Evolutionary conservation across 345 rosid genomes (phyloP), one percentile per base, ranked within the genome.

Genomic region (Hevea brasiliensis): DNA sequence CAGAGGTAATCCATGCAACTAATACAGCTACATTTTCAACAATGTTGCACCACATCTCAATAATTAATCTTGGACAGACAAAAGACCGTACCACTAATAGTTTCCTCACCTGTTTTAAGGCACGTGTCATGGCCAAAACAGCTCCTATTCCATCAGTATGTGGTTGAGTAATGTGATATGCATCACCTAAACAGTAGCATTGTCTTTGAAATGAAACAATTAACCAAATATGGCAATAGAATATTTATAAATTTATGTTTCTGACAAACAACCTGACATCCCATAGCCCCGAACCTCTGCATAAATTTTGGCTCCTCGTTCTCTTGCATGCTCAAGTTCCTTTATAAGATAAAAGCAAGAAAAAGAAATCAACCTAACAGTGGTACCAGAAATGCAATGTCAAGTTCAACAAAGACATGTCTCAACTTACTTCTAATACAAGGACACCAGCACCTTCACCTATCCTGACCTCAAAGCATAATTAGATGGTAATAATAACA

Each of bases 241-340:
- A 75, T 40, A 61, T 48, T 13, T 40, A 42, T 14, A 17, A 63
- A 58, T 24, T 44, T 44, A 54, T 7, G 15, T 32, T 71, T 55
- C 55, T 29, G 41, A 73, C 61, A 71, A 54, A 37, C 71, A 78
- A 94, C 98, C 99, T 83, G 99, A 92, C 98, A 92, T 92, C 83
- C 99, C 99, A 85, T 90, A 95, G 81, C 99, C 98, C 44, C 97
- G 81, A 82, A 95, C 74, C 81, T 92, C 97, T 8, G 99, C 97
- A 84, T 92, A 90, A 74, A 92, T 82, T 77, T 90, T 95, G 23
- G 94, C 96, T 77, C 91, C 92, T 63, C 98, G 86, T 48, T 77
- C 81, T 83, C 83, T 90, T 45, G 99, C 99, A 88, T 95, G 99
- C 88, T 86, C 93, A 75, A 89, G 83, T 85, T 95, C 99, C 98